Evolutionary conservation across 129 eudicot species (phyloP).

Genomic region (Arctium lappa): DNA sequence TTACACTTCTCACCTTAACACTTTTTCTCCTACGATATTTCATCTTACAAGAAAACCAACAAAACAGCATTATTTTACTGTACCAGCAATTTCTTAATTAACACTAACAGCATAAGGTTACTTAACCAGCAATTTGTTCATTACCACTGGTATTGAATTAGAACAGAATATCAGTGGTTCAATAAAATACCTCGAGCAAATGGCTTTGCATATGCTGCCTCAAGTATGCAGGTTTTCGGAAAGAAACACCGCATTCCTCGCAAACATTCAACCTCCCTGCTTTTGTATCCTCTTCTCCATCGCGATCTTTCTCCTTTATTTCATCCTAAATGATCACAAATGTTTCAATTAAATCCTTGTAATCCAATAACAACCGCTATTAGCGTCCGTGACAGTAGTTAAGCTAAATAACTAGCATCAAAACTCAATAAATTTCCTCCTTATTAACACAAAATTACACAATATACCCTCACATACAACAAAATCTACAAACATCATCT

Average conservation of each 20-base stretch:
- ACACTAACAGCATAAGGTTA: background rate
- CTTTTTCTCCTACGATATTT: no score
- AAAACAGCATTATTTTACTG: no score
- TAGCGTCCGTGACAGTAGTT: background rate
- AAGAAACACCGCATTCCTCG: slow-evolving; percentile 71
- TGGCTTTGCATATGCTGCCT: slow-evolving; percentile 95
- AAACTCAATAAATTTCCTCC: background rate
- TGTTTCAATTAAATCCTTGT: background rate
- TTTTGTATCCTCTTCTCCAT: slow-evolving; percentile 18
- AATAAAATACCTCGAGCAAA: slow-evolving; percentile 58
- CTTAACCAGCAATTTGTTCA: background rate
- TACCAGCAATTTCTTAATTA: no score
- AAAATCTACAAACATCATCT: background rate
- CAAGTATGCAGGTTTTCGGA: slow-evolving; percentile 74
- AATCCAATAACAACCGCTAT: background rate
- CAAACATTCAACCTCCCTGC: slow-evolving; percentile 45
- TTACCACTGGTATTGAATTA: background rate
- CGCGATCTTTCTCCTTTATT: slow-evolving; percentile 29
- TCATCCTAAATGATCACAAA: slow-evolving; percentile 47
- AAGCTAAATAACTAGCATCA: background rate
- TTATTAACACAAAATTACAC: background rate
- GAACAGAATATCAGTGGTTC: background rate
- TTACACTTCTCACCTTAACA: no score
- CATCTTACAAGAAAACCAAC: no score
- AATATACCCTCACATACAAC: background rate